Base-by-base conservation (phyloP, 2,329 filamentous ascomycete species). In the Trichoderma afroharzianum region DNA sequence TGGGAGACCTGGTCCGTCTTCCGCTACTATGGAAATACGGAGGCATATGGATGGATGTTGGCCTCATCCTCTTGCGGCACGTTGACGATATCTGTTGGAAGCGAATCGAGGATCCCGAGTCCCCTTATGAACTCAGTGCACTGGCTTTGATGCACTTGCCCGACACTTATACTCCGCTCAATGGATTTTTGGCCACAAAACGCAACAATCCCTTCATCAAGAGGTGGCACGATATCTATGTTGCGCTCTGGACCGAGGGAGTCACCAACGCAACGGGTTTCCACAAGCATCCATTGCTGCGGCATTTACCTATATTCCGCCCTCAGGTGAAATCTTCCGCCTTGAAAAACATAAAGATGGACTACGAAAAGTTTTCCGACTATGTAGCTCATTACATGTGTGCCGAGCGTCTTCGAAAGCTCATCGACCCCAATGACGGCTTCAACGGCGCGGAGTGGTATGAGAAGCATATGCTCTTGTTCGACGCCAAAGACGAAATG, bases 1-100 rank as follows among this genome's bases (percentile, higher is more conserved):
- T 80, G 1, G 83, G 83, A 3, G 86, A 88, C 67, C 78, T 87
- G 1, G 76, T 87, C 6, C 82, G 86, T 0, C 78, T 85, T 0
- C 79, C 83, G 0, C 75, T 83, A 3, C 70, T 85, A 3, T 82
- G 79, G 67, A 74, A 80, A 7, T 78, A 84, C 36, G 84, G 83
- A 0, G 83, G 84, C 0, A 77, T 83, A 2, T 85, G 81, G 78
- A 80, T 85, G 66, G 84, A 85, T 14, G 81, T 80, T 0, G 82
- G 82, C 1, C 81, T 81, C 5, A 81, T 84, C 21, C 75, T 85
- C 0, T 80, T 85, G 61, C 79, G 80, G 0, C 76, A 81, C 39
- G 72, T 85, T 0, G 83, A 85, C 14, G 76, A 78, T 2, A 79
- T 85, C 1, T 85, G 82, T 76, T 85, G 83, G 83, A 76, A 81